Conservation (phyloP, 164 flowering plant species). For the Santalum album region DNA sequence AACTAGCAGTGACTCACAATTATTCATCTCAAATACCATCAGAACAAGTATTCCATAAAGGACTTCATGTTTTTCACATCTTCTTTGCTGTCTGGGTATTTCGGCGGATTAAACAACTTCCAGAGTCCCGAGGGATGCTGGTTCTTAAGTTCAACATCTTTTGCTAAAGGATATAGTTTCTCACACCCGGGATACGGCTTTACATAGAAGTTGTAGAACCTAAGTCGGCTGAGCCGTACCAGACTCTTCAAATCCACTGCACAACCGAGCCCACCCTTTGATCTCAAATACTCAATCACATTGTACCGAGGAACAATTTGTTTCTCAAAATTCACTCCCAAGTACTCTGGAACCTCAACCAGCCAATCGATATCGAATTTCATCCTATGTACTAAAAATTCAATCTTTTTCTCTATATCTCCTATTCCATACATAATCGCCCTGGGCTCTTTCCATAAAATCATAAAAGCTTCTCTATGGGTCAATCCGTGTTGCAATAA, state of each 20-base stretch:
- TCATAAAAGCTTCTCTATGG: constrained; percentile 65
- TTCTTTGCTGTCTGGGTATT: constrained; percentile 25
- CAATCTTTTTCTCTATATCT: constrained; percentile 69
- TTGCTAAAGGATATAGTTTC: constrained; percentile 40
- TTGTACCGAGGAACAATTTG: constrained; percentile 77
- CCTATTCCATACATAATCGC: constrained; percentile 38
- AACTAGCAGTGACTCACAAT: too few species aligned
- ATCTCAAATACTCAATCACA: constrained; percentile 63
- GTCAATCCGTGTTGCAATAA: constrained; percentile 64
- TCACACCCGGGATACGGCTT: constrained; percentile 94
- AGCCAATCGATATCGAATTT: constrained; percentile 32
- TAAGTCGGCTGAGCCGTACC: constrained; percentile 55
- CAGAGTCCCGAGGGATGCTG: constrained; percentile 47
- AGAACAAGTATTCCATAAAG: constrained; percentile 15
- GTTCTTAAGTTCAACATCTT: constrained; percentile 15
- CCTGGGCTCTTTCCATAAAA: constrained; percentile 73
- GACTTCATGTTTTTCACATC: constrained; percentile 37
- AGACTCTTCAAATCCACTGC: constrained; percentile 54
- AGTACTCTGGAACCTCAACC: constrained; percentile 70
- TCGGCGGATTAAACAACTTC: constrained; percentile 49
- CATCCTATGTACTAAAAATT: constrained; percentile 43
- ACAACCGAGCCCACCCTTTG: constrained; percentile 59
- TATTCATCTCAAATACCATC: neutral
- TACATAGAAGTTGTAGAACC: constrained; percentile 75
- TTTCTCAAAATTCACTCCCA: constrained; percentile 78